A percentile compares a stretch with the other conserved stretches of the same genome.
Conservation (phyloP, 1,139 yeast genomes). For the Lodderomyces pseudojiufengensis region DNA sequence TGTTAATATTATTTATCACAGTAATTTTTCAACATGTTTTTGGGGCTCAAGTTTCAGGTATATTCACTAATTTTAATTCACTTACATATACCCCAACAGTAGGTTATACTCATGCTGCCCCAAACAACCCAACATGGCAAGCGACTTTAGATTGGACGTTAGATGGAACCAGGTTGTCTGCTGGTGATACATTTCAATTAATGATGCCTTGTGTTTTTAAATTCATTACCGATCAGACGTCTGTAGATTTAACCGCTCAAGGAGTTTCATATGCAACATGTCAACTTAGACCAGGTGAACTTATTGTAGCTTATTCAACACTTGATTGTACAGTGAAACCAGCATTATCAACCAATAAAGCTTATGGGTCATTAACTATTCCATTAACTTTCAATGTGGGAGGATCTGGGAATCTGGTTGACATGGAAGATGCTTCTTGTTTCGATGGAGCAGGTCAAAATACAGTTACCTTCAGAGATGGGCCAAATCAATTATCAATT, state of each 20-base stretch:
- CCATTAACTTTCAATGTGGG: conserved; percentile 29
- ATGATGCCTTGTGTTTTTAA: conserved; percentile 25
- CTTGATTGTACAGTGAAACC: conserved; percentile 22
- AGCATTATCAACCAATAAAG: conserved; percentile 6
- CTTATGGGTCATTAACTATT: conserved; percentile 16
- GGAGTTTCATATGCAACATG: conserved; percentile 29
- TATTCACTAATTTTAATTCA: conserved; percentile 11
- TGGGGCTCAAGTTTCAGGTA: conserved; percentile 5
- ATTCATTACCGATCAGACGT: conserved; percentile 16
- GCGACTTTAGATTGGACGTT: conserved; percentile 24
- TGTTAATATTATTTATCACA: too few relatives aligned
- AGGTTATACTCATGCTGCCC: conserved; percentile 7
- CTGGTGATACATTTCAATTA: conserved; percentile 27
- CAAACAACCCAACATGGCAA: conserved; percentile 22
- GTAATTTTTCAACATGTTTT: too few relatives aligned
- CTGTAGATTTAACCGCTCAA: conserved; percentile 18
- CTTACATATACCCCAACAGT: conserved; percentile 7
- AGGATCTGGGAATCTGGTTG: conserved; percentile 16
- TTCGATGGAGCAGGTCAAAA: conserved; percentile 21
- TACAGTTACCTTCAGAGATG: conserved; percentile 26
- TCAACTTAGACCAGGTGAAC: conserved; percentile 20
- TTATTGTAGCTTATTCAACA: conserved; percentile 19
- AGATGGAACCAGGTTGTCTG: conserved; percentile 14
- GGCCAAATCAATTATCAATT: conserved; percentile 18
- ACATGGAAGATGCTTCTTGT: conserved; percentile 17